Conservation (phyloP, 2,329 filamentous ascomycete species). For the Trichoderma oligosporum region DNA sequence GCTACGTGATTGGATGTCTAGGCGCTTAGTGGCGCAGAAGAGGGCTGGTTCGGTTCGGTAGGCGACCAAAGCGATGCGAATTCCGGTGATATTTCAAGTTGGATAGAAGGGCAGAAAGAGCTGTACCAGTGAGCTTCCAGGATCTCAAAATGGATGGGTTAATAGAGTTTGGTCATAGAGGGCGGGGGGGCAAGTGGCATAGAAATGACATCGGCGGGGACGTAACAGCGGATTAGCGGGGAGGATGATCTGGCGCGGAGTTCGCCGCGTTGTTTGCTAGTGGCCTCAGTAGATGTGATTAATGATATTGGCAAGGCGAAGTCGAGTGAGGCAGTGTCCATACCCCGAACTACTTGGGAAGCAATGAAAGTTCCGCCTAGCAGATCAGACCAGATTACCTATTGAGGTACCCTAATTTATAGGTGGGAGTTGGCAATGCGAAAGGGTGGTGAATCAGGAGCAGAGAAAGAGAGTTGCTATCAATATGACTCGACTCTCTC, state of each 20-base stretch:
- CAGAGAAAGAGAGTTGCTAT: no score
- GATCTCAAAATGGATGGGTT: neutral
- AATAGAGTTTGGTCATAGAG: neutral
- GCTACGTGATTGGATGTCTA: conserved; percentile 2
- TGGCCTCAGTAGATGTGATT: neutral
- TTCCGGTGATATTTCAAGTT: neutral
- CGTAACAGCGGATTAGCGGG: neutral
- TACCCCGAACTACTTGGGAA: neutral
- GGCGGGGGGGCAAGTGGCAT: neutral
- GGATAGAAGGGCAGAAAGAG: neutral
- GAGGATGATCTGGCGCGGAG: neutral
- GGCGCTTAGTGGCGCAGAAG: neutral
- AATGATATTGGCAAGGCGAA: neutral
- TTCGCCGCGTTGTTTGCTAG: neutral
- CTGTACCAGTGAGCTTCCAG: conserved; percentile 1
- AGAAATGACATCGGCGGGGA: conserved; percentile 15
- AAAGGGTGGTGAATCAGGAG: no score
- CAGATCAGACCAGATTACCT: no score
- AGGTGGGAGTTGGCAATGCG: no score
- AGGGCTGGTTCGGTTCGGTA: neutral
- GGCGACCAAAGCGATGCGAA: neutral
- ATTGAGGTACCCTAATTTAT: no score
- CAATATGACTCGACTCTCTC: no score
- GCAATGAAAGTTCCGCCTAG: no score
- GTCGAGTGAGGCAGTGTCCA: neutral